Evolutionary conservation across 805 yeast genomes (phyloP), one percentile per base, ranked within the genome.

Genomic region (Cyberlindnera mycetangii): DNA sequence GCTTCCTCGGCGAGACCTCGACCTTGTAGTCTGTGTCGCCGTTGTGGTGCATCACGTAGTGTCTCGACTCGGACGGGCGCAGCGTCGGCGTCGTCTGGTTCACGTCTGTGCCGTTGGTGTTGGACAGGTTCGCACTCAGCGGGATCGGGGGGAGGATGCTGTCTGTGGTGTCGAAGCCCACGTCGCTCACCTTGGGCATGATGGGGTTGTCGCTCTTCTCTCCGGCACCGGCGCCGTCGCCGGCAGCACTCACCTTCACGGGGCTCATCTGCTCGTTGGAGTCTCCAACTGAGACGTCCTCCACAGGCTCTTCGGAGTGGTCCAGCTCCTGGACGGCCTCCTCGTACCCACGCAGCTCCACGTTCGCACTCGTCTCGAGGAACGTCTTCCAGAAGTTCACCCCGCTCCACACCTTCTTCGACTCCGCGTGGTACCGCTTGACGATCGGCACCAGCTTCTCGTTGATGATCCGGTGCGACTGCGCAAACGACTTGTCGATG

Each of bases 331-430:
- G 45, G 6, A 49, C 54, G 17, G 60, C 59, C 21, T 70, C 81
- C 51, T 76, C 81, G 49, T 73, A 74, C 22, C 79, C 75, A 27
- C 74, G 62, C 28, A 84, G 62, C 49, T 80, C 78, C 19, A 83
- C 85, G 55, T 79, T 76, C 2, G 89, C 89, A 22, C 87, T 76
- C 37, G 80, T 76, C 58, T 89, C 95, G 54, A 88, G 77, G 64
- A 89, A 83, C 25, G 75, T 75, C 58, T 86, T 86, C 83, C 95
- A 82, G 64, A 87, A 86, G 44, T 76, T 75, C 7, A 79, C 81
- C 44, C 82, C 82, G 24, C 71, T 66, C 83, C 89, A 81, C 3
- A 86, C 78, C 25, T 75, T 70, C 33, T 71, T 75, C 12, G 88
- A 78, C 32, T 76, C 75, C 12, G 59, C 56, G 16, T 83, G 77